A percentile compares a stretch with the other conserved stretches of the same genome.
phyloP scores from a whole-genome alignment of 1,139 yeast species.

The Arxiozyma slooffiae region DNA sequence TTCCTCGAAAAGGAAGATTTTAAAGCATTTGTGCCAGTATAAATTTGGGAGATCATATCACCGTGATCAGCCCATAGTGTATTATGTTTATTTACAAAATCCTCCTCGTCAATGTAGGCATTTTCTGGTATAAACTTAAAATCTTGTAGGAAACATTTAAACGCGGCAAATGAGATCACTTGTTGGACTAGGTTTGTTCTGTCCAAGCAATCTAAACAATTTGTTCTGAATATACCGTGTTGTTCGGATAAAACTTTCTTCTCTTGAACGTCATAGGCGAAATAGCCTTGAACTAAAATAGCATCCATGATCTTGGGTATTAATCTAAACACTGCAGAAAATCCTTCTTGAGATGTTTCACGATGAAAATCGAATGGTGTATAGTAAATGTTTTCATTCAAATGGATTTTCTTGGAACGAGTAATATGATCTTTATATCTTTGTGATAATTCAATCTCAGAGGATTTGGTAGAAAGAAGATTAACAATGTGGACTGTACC shows the following conservation, averaged over 20 bases:
- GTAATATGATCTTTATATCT: conserved; percentile 52
- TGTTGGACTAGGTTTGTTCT: conserved; percentile 91
- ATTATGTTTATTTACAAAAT: conserved; percentile 58
- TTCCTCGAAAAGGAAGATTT: conserved; percentile 89
- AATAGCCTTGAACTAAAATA: conserved; percentile 71
- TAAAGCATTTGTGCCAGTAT: conserved; percentile 94
- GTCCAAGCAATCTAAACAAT: conserved; percentile 91
- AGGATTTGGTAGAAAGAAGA: conserved; percentile 65
- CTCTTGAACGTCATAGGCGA: conserved; percentile 46
- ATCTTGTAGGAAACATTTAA: conserved; percentile 57
- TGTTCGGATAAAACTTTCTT: conserved; percentile 58
- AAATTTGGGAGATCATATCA: conserved; percentile 90
- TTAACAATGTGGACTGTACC: conserved; percentile 86
- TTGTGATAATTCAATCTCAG: conserved; percentile 64
- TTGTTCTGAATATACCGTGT: conserved; percentile 82
- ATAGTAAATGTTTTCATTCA: conserved; percentile 43
- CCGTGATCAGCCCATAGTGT: conserved; percentile 97
- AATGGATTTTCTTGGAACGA: conserved; percentile 28
- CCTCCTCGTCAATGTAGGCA: conserved; percentile 31
- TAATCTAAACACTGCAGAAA: conserved; percentile 69
- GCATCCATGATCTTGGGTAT: conserved; percentile 56
- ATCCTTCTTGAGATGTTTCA: conserved; percentile 83
- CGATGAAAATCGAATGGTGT: conserved; percentile 91
- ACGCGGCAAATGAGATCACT: conserved; percentile 60
- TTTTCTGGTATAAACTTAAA: conserved; percentile 30